A percentile compares a stretch with the other conserved stretches of the same genome.
Evolutionary conservation across 495 filamentous ascomycete species (phyloP).

Genomic region (Chaetomium fimeti): DNA sequence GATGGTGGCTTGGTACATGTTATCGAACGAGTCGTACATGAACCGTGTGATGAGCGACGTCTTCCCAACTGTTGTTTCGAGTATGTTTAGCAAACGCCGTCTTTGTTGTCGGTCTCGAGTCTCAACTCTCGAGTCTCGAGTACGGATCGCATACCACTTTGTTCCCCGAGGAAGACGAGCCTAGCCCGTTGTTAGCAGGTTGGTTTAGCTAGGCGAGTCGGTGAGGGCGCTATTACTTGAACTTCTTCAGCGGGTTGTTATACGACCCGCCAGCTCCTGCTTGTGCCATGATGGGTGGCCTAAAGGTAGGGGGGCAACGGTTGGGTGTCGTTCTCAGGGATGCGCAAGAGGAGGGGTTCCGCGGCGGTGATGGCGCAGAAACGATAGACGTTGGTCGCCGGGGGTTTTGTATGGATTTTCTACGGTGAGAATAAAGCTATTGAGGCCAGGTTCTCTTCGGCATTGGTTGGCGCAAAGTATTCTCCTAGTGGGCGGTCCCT

Average conservation of each 20-base stretch:
- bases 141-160: slow-evolving; percentile 71
- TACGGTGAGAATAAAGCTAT: background rate
- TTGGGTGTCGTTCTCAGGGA: slow-evolving; percentile 9
- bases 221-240: slow-evolving; percentile 64
- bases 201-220: background rate
- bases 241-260: slow-evolving; percentile 99
- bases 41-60: slow-evolving; percentile 98
- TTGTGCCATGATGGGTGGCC: slow-evolving; percentile 45
- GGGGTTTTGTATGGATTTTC: background rate
- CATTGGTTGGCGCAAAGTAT: slow-evolving; percentile 7
- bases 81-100: slow-evolving; percentile 25
- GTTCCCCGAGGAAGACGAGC: slow-evolving; percentile 94
- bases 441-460: slow-evolving; percentile 11
- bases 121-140: background rate
- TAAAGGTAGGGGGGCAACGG: background rate
- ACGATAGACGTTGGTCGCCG: background rate
- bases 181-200: slow-evolving; percentile 46
- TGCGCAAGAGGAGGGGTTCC: background rate
- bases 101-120: background rate
- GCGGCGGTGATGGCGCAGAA: background rate
- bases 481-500: background rate
- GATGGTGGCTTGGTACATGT: slow-evolving; percentile 99
- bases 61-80: slow-evolving; percentile 76
- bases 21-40: slow-evolving; percentile 99
- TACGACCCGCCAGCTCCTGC: slow-evolving; percentile 73